phyloP scores from a whole-genome alignment of 148 eudicot species.

The Talinum fruticosum region DNA sequence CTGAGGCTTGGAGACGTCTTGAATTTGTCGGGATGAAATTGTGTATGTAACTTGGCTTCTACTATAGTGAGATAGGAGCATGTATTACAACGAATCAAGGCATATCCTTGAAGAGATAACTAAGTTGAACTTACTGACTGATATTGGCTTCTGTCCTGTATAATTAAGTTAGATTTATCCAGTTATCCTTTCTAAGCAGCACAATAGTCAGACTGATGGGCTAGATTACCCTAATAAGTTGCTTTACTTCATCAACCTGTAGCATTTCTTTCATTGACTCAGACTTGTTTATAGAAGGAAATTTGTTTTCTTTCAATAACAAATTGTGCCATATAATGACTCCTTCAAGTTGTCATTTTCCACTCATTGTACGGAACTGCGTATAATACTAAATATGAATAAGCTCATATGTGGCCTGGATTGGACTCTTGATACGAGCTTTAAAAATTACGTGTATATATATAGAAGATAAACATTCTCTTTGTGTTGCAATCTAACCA shows the following conservation, averaged over 20 bases:
- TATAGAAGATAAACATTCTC: constrained; percentile 24
- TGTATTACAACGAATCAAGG: too few species aligned
- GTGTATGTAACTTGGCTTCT: too few species aligned
- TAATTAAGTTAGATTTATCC: too few species aligned
- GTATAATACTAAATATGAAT: constrained; percentile 4
- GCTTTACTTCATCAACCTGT: constrained; percentile 2
- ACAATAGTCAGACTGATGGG: not conserved
- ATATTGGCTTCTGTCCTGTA: not conserved
- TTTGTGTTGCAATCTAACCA: constrained; percentile 32
- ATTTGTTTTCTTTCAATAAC: not conserved
- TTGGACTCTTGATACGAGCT: not conserved
- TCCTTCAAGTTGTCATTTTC: constrained; percentile 19
- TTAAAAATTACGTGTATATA: constrained; percentile 4
- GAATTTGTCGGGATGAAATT: too few species aligned
- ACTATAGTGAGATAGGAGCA: too few species aligned
- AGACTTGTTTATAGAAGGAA: not conserved
- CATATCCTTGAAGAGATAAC: too few species aligned
- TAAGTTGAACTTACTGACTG: not conserved
- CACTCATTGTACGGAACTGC: constrained; percentile 1
- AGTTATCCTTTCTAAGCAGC: not conserved
- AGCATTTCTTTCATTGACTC: constrained; percentile 9
- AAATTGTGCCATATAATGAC: constrained; percentile 3
- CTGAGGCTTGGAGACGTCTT: too few species aligned
- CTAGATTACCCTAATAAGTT: not conserved
- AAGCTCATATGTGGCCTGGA: constrained; percentile 12